Percentiles rank a stretch among this genome's conserved stretches.
These are phyloP conservation scores for Sclerotinia glacialis DNA, from an alignment of 2,329 filamentous ascomycete species.

Conservation along the genomic window DNA sequence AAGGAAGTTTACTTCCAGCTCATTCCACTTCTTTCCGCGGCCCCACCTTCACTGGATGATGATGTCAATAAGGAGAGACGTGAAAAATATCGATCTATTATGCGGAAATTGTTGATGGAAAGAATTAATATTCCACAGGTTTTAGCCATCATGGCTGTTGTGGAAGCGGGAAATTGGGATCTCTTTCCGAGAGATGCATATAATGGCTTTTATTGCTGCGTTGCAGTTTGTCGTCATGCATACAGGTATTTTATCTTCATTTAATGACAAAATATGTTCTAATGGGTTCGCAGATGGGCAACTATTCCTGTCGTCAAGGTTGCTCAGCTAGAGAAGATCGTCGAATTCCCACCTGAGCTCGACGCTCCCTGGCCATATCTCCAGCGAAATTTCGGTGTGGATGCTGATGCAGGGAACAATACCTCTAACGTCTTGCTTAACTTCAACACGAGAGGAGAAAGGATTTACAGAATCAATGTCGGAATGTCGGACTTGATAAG, in stretches of 20 bases:
- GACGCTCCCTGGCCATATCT: slow-evolving; percentile 16
- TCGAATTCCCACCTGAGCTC: slow-evolving; percentile 16
- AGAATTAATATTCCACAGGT: neutral
- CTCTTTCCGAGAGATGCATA: slow-evolving; percentile 11
- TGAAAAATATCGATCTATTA: slow-evolving; percentile 1
- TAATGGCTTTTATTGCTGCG: slow-evolving; percentile 18
- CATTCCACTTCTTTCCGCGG: slow-evolving; percentile 12
- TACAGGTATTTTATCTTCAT: neutral
- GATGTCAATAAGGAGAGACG: slow-evolving; percentile 14
- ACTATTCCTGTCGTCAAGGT: slow-evolving; percentile 20
- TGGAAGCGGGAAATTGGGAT: slow-evolving; percentile 11
- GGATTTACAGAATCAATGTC: slow-evolving; percentile 15
- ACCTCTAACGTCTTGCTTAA: slow-evolving; percentile 12
- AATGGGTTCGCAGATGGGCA: neutral
- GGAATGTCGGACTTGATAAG: slow-evolving; percentile 11
- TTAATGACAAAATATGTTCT: neutral
- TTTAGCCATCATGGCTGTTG: neutral
- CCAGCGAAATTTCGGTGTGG: slow-evolving; percentile 15
- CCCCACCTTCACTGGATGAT: slow-evolving; percentile 1
- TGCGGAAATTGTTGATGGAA: neutral
- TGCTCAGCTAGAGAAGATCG: slow-evolving; percentile 11
- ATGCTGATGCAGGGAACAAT: slow-evolving; percentile 15
- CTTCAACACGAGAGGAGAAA: slow-evolving; percentile 10
- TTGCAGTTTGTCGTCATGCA: slow-evolving; percentile 19
- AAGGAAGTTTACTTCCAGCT: slow-evolving; percentile 13